These are phyloP conservation scores for Kluyveromyces sp. DNA, from an alignment of 1,139 yeast species.

Conservation along the genomic window DNA sequence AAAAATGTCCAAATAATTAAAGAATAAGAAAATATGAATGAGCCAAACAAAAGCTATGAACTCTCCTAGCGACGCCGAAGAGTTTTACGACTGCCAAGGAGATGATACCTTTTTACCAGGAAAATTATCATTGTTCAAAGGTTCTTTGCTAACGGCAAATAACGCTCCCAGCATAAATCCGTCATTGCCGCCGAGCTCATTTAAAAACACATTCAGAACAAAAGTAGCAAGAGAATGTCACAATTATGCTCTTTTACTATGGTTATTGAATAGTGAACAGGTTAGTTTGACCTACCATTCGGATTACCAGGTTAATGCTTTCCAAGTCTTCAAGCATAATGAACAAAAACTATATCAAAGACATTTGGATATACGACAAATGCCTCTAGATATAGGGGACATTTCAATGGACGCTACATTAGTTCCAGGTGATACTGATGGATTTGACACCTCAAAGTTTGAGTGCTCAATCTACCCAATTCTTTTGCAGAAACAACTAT, in stretches of 20 bases:
- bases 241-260: conserved; percentile 8
- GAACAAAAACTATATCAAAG: background rate
- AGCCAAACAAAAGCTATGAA: too few species aligned
- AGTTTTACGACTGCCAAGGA: background rate
- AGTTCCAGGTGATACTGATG: background rate
- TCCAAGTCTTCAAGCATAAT: conserved; percentile 4
- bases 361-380: background rate
- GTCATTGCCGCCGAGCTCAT: conserved; percentile 8
- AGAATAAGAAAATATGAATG: too few species aligned
- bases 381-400: background rate
- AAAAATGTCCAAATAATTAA: too few species aligned
- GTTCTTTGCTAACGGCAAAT: background rate
- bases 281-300: conserved; percentile 3
- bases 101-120: background rate
- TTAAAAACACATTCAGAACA: conserved; percentile 5
- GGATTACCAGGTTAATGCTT: background rate
- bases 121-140: background rate
- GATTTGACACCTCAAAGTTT: background rate
- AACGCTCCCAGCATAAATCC: background rate
- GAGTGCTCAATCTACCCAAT: conserved; percentile 9
- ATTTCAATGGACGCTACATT: conserved; percentile 2
- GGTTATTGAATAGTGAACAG: conserved; percentile 8
- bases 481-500: conserved; percentile 5
- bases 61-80: background rate
- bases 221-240: conserved; percentile 3